These are phyloP conservation scores for Xerocomus nothofagi DNA, from an alignment of 1,284 basidiomycete genomes.

Conservation along the genomic window DNA sequence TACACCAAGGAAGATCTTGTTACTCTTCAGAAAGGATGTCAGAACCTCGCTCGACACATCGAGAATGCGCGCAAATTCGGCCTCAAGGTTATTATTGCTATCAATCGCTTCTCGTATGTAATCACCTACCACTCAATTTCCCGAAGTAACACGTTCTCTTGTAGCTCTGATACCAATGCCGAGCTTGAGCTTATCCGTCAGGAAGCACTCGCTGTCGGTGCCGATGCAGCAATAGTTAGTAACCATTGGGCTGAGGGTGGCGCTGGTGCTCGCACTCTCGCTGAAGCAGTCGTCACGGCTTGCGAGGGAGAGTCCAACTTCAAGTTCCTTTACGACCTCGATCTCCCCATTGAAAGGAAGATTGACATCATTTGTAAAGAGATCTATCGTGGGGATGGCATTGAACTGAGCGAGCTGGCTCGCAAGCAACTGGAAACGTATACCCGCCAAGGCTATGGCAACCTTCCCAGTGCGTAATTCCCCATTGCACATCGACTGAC, in stretches of 20 bases:
- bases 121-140: neutral
- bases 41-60: constrained; percentile 93
- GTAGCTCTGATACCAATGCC: constrained; percentile 85
- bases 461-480: constrained; percentile 70
- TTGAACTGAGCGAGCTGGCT: constrained; percentile 81
- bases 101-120: constrained; percentile 92
- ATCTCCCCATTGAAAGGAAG: constrained; percentile 84
- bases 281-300: constrained; percentile 81
- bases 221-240: constrained; percentile 93
- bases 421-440: constrained; percentile 89
- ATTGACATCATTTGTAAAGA: constrained; percentile 85
- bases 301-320: constrained; percentile 86
- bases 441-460: constrained; percentile 84
- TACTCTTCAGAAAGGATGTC: constrained; percentile 88
- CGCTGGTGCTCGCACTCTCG: constrained; percentile 82
- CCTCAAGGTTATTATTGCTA: constrained; percentile 93
- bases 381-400: constrained; percentile 90
- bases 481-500: neutral
- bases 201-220: constrained; percentile 82
- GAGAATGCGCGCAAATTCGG: constrained; percentile 96
- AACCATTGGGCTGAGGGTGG: constrained; percentile 98
- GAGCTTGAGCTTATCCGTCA: constrained; percentile 87
- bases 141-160: constrained; percentile 5
- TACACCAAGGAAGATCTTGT: constrained; percentile 95
- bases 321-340: constrained; percentile 88